Evolutionary conservation across 345 rosid species (phyloP).

Genomic region (Lumnitzera racemosa): DNA sequence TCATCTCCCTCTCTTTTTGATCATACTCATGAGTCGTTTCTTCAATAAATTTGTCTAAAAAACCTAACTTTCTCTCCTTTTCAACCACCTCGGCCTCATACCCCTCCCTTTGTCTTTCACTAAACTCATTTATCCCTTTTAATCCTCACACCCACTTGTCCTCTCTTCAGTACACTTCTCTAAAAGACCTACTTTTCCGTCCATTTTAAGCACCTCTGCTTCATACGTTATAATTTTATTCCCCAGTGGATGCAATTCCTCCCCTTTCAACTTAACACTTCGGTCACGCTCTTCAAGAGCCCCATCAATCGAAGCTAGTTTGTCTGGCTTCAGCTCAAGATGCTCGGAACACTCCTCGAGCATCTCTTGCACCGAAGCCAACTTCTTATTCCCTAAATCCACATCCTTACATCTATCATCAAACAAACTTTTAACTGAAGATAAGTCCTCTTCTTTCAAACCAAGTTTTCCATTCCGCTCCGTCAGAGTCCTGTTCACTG

Average conservation of each 20-base stretch:
- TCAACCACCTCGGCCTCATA: not conserved
- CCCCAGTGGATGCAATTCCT: slow-evolving; percentile 7
- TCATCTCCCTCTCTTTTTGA: not conserved
- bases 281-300: too few species aligned
- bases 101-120: not conserved
- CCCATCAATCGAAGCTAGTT: too few species aligned
- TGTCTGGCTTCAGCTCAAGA: too few species aligned
- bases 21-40: not conserved
- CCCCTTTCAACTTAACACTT: slow-evolving; percentile 4
- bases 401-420: slow-evolving; percentile 1
- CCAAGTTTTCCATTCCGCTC: too few species aligned
- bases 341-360: too few species aligned
- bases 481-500: too few species aligned
- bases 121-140: not conserved
- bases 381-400: not conserved
- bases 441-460: too few species aligned
- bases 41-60: not conserved
- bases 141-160: not conserved
- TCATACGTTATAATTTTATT: slow-evolving; percentile 4
- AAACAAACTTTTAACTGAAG: not conserved
- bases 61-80: too few species aligned
- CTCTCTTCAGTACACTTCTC: too few species aligned
- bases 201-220: not conserved
- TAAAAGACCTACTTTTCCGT: too few species aligned
- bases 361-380: too few species aligned